phyloP scores from a whole-genome alignment of 495 filamentous ascomycete species.

The Aspergillus bridgeri region DNA sequence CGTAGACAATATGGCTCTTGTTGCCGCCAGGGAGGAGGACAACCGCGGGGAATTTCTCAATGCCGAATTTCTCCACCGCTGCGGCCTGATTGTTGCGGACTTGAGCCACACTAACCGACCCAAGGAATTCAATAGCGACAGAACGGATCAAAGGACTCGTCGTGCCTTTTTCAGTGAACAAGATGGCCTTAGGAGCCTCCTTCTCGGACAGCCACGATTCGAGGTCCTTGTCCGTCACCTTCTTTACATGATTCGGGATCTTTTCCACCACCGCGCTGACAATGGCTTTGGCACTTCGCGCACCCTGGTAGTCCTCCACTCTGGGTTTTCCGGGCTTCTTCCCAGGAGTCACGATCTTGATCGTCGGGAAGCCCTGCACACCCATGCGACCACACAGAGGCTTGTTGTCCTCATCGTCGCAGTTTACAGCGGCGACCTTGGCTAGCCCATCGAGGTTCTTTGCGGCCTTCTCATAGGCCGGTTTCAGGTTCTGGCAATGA shows the following conservation, averaged over 20 bases:
- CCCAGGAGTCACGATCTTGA: constrained; percentile 87
- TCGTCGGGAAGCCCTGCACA: constrained; percentile 90
- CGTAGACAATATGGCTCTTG: constrained; percentile 64
- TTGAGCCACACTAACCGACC: constrained; percentile 75
- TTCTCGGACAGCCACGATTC: constrained; percentile 73
- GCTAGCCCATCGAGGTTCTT: constrained; percentile 83
- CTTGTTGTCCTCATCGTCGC: constrained; percentile 94
- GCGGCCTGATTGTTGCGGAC: constrained; percentile 77
- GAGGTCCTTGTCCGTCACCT: constrained; percentile 72
- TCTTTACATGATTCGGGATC: constrained; percentile 90
- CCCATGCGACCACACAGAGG: constrained; percentile 82
- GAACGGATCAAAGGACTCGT: constrained; percentile 78
- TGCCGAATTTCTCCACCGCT: constrained; percentile 68
- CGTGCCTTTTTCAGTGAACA: constrained; percentile 93
- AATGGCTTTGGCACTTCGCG: constrained; percentile 77
- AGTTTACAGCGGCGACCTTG: constrained; percentile 92
- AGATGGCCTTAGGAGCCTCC: constrained; percentile 76
- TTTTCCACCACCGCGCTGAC: constrained; percentile 78
- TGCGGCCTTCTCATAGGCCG: constrained; percentile 91
- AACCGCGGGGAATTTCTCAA: constrained; percentile 75
- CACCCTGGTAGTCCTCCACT: constrained; percentile 91
- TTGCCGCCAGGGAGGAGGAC: constrained; percentile 75
- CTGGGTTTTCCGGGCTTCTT: constrained; percentile 78
- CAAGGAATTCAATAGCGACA: constrained; percentile 89
- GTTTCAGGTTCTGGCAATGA: constrained; percentile 93